These are phyloP conservation scores for Coemansia erecta DNA, from an alignment of 192 early-diverging fungal genomes.

Conservation along the genomic window DNA sequence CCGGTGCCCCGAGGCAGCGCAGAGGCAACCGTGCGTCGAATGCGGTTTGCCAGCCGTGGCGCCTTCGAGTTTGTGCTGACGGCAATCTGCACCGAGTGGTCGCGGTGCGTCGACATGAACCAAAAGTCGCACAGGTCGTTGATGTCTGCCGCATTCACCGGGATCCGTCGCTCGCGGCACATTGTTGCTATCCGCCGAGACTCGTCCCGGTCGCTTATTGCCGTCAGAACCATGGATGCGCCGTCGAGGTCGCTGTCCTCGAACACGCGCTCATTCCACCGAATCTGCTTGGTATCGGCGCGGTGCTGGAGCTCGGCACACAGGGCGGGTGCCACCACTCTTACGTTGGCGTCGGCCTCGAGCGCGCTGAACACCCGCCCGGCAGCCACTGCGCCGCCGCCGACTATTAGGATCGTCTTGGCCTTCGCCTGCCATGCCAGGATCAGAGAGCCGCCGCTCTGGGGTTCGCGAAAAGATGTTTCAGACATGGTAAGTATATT, in stretches of 20 bases:
- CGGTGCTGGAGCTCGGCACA: slow-evolving; percentile 66
- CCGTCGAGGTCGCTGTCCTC: slow-evolving; percentile 49
- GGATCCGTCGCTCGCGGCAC: slow-evolving; percentile 67
- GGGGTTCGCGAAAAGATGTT: slow-evolving; percentile 44
- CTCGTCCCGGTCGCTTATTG: slow-evolving; percentile 70
- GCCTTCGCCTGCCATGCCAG: slow-evolving; percentile 75
- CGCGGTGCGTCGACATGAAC: slow-evolving; percentile 83
- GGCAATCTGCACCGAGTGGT: slow-evolving; percentile 84
- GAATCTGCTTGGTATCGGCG: slow-evolving; percentile 57
- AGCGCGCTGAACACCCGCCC: slow-evolving; percentile 78
- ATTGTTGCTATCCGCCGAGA: slow-evolving; percentile 65
- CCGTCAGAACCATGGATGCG: slow-evolving; percentile 62
- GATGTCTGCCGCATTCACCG: slow-evolving; percentile 91
- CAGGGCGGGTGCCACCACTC: slow-evolving; percentile 70
- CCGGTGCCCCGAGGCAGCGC: slow-evolving; percentile 62
- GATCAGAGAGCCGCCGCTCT: slow-evolving; percentile 74
- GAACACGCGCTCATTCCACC: slow-evolving; percentile 49
- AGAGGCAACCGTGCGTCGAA: slow-evolving; percentile 66
- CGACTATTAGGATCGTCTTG: slow-evolving; percentile 84
- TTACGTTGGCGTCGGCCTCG: slow-evolving; percentile 77
- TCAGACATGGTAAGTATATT: slow-evolving; percentile 25
- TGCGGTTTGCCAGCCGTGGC: slow-evolving; percentile 81
- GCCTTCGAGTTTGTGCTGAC: slow-evolving; percentile 88
- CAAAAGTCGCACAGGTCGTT: slow-evolving; percentile 91
- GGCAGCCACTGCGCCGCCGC: slow-evolving; percentile 82